phyloP scores from a whole-genome alignment of 2,329 filamentous ascomycete species.

The Fonsecaea multimorphosa region DNA sequence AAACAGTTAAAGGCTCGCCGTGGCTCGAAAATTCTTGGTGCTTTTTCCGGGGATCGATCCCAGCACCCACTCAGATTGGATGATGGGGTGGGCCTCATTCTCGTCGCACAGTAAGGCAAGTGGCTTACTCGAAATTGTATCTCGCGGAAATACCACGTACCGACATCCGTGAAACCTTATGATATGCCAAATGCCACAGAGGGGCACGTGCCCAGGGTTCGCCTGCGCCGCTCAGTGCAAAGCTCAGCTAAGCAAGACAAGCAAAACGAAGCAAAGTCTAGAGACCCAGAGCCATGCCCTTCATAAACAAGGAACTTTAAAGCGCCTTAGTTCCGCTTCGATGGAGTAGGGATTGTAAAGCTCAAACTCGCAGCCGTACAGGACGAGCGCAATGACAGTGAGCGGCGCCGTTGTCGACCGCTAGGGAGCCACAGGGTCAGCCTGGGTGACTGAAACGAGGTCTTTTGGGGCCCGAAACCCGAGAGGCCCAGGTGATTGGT shows the following conservation, averaged over 20 bases:
- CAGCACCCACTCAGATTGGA: slow-evolving; percentile 1
- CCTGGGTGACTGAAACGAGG: background rate
- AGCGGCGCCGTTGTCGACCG: background rate
- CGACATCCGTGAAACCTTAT: background rate
- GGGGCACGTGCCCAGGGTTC: background rate
- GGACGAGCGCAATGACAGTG: background rate
- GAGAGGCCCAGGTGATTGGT: background rate
- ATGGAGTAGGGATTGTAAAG: background rate
- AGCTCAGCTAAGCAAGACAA: background rate
- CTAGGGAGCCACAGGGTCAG: background rate
- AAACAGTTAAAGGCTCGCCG: background rate
- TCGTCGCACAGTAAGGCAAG: background rate
- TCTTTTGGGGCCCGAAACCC: background rate
- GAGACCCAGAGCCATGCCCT: no score
- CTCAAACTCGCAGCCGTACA: background rate
- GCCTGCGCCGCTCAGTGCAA: background rate
- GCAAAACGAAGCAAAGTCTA: background rate
- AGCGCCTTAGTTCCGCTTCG: background rate
- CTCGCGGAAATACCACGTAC: background rate
- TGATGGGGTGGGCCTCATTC: background rate
- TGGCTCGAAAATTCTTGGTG: background rate
- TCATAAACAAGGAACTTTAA: background rate
- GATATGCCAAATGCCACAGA: background rate
- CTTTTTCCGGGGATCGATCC: background rate
- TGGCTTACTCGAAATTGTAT: slow-evolving; percentile 1